Evolutionary conservation across 768 basidiomycete species (phyloP).

Genomic region (Lactarius tabidus): DNA sequence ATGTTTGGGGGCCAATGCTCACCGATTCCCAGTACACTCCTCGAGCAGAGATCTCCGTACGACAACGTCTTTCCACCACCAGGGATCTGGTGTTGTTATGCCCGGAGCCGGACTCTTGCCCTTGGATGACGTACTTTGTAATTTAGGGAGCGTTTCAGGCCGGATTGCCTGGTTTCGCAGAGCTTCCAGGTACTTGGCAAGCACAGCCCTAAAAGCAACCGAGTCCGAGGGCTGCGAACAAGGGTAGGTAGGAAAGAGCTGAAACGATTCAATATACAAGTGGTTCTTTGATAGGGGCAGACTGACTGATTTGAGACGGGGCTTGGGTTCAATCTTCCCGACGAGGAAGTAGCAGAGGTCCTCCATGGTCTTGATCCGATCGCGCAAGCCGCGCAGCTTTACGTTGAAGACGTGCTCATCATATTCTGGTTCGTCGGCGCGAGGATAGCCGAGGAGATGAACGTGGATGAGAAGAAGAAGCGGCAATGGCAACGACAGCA

Average conservation of each 20-base stretch:
- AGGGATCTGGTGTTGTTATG: constrained; percentile 27
- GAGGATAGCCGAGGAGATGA: constrained; percentile 49
- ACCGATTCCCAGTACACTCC: constrained; percentile 52
- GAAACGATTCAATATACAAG: constrained; percentile 2
- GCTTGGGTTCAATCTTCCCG: constrained; percentile 38
- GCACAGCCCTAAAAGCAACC: constrained; percentile 46
- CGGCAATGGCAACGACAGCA: constrained; percentile 36
- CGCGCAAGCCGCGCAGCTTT: constrained; percentile 43
- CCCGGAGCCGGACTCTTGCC: constrained; percentile 16
- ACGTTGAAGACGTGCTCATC: constrained; percentile 47
- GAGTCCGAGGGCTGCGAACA: constrained; percentile 50
- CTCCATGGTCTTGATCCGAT: constrained; percentile 50
- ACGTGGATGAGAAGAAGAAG: constrained; percentile 50
- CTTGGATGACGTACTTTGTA: constrained; percentile 24
- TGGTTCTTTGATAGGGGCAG: constrained; percentile 14
- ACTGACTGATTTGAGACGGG: constrained; percentile 30
- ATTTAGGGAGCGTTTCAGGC: constrained; percentile 27
- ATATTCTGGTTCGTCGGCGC: constrained; percentile 46
- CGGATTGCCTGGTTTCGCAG: constrained; percentile 41
- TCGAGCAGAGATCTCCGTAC: constrained; percentile 54
- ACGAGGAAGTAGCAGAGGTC: constrained; percentile 50
- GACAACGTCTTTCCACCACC: constrained; percentile 58
- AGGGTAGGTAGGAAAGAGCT: constrained; percentile 50
- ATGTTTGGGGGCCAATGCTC: constrained; percentile 15
- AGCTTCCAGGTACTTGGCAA: constrained; percentile 48